Conservation (phyloP, 768 basidiomycete genomes). For the Trametes punicea region DNA sequence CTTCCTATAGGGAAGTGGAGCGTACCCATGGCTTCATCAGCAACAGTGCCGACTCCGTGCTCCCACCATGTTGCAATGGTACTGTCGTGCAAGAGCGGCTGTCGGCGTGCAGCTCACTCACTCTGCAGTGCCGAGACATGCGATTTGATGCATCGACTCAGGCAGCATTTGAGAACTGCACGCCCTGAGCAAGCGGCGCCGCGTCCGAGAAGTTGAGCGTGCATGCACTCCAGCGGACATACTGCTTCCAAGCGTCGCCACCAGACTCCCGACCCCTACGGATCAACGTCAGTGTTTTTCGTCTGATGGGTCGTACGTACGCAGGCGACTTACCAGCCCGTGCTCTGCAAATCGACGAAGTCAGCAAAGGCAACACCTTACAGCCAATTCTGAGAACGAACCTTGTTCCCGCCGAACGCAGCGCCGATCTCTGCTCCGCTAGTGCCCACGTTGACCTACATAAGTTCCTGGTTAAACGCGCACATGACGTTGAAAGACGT, state of each 20-base stretch:
- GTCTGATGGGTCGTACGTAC: background rate
- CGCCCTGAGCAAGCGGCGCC: constrained; percentile 90
- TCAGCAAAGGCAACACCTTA: background rate
- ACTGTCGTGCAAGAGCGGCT: too few relatives aligned
- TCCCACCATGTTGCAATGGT: too few relatives aligned
- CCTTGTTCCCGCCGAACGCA: constrained; percentile 95
- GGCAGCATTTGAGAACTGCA: constrained; percentile 56
- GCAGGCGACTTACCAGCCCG: constrained; percentile 62
- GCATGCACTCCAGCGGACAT: constrained; percentile 88
- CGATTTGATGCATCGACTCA: background rate
- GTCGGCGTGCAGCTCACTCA: too few relatives aligned
- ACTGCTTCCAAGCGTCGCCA: constrained; percentile 98
- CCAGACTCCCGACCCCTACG: constrained; percentile 92
- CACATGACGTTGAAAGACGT: background rate
- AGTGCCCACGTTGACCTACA: constrained; percentile 64
- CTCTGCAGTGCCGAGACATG: too few relatives aligned
- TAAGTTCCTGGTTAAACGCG: background rate
- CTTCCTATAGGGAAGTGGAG: too few relatives aligned
- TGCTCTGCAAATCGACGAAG: constrained; percentile 48
- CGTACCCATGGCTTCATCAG: too few relatives aligned
- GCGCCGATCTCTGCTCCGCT: constrained; percentile 77
- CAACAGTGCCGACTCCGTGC: too few relatives aligned
- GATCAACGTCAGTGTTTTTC: background rate
- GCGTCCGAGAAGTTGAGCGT: constrained; percentile 91
- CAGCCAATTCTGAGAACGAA: constrained; percentile 29